Conservation (phyloP, 805 yeast species). For the Saturnispora gosingensis region DNA sequence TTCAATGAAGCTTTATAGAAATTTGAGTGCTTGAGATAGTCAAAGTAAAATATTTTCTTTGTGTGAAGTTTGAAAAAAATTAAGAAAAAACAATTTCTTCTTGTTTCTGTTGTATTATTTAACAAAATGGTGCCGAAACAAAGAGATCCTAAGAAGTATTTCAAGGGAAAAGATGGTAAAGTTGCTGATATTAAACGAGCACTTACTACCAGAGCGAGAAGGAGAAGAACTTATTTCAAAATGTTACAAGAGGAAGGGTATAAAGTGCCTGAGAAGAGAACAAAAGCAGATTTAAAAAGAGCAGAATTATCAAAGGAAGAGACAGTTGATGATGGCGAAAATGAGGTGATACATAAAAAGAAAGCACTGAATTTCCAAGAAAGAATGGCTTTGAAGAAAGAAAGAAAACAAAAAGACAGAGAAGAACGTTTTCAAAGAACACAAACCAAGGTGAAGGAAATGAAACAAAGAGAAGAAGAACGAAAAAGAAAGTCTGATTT, state of each 20-base stretch:
- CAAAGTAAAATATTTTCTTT: neutral
- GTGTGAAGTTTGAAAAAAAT: neutral
- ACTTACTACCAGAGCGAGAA: constrained; percentile 68
- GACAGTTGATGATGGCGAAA: neutral
- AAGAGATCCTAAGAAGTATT: constrained; percentile 9
- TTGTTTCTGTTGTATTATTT: neutral
- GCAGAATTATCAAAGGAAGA: constrained; percentile 8
- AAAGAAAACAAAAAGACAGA: constrained; percentile 34
- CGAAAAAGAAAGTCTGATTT: constrained; percentile 35
- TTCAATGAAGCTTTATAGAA: neutral
- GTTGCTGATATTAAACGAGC: constrained; percentile 66
- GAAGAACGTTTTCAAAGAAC: constrained; percentile 34
- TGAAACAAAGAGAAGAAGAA: constrained; percentile 33
- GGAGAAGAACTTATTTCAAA: constrained; percentile 75
- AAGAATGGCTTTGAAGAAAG: constrained; percentile 36
- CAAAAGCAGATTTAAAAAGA: constrained; percentile 14
- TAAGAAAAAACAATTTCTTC: neutral
- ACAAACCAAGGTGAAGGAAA: constrained; percentile 22
- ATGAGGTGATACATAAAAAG: constrained; percentile 27
- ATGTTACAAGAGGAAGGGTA: constrained; percentile 65
- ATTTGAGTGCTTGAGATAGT: neutral
- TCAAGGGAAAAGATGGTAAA: constrained; percentile 25
- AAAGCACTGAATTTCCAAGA: constrained; percentile 34
- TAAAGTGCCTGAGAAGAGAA: constrained; percentile 33
- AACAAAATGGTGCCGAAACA: neutral